A percentile compares a stretch with the other conserved stretches of the same genome.
phyloP scores from a whole-genome alignment of 176 grass and related monocot species.

The Eleusine coracana region DNA sequence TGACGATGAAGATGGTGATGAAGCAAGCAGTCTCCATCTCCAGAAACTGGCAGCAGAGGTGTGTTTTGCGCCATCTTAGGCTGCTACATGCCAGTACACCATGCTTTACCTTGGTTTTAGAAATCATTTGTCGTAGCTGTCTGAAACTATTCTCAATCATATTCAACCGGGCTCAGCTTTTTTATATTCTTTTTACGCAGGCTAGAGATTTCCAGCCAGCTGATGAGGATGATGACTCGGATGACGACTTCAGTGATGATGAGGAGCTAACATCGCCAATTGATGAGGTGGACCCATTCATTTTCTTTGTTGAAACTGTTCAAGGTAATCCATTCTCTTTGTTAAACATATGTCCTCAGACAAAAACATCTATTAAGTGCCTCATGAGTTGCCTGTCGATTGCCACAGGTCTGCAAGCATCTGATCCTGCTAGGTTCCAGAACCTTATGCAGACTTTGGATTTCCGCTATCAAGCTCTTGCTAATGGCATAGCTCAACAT shows the following conservation, averaged over 20 bases:
- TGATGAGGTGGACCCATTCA: constrained; percentile 92
- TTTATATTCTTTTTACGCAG: constrained; percentile 46
- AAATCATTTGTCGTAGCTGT: neutral
- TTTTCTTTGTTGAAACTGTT: constrained; percentile 86
- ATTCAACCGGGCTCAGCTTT: neutral
- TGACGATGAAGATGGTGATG: constrained; percentile 80
- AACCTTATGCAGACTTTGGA: constrained; percentile 80
- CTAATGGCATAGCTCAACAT: constrained; percentile 73
- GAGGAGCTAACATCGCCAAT: constrained; percentile 87
- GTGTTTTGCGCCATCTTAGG: constrained; percentile 16
- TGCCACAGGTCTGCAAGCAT: constrained; percentile 65
- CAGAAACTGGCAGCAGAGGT: constrained; percentile 86
- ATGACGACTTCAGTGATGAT: constrained; percentile 80
- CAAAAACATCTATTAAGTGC: neutral
- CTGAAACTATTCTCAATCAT: neutral
- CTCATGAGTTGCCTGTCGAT: neutral
- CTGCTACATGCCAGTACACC: neutral
- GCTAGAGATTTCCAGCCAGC: constrained; percentile 84
- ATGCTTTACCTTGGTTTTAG: neutral
- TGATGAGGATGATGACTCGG: constrained; percentile 78
- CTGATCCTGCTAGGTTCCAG: constrained; percentile 67
- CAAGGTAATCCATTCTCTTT: constrained; percentile 57
- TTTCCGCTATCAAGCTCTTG: constrained; percentile 77
- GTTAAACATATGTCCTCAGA: neutral
- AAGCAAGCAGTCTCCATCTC: constrained; percentile 69